Base-by-base conservation (phyloP, 2,329 filamentous ascomycete genomes). In the Fusarium praegraminearum region DNA sequence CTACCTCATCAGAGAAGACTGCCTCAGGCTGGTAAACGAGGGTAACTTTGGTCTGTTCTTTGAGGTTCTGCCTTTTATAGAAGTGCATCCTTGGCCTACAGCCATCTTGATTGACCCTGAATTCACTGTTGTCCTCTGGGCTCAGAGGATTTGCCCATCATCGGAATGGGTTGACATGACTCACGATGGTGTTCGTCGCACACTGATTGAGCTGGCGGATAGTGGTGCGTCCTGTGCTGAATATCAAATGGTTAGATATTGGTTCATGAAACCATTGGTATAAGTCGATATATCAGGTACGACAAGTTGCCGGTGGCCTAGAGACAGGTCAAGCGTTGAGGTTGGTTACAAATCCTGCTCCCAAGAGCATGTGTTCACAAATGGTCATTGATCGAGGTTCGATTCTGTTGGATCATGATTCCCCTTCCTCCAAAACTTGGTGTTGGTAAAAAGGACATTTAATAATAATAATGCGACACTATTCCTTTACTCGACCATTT, bases 171-270 rank as follows among this genome's bases (percentile, higher is more conserved):
- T 71, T 10, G 55, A 70, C 8, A 69, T 68, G 67, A 41, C 24
- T 24, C 22, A 44, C 7, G 40, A 20, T 5, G 44, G 47, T 2
- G 26, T 70, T 9, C 41, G 38, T 15, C 46, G 38, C 15, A 38
- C 43, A 7, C 22, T 70, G n/a, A 22, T 28, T 16, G 63, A 70
- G 22, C 36, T 71, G 43, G 67, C 63, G 1, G 51, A 65, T 18
- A 68, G 58, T 15, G 67, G 58, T 13, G 58, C 67, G 4, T 36
- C 51, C 16, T 68, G 44, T 47, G 12, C 35, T 9, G 67, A 68
- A 0, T 57, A 65, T 4, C 58, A 65, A 15, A 52, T 47, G 1
- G 20, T 70, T 12, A 38, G 55, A n/a, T 70, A 65, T 12, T 22
- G 40, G 10, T 71, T 65, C 16, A 33, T 16, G 8, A 20, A 13